Evolutionary conservation across 495 filamentous ascomycete genomes (phyloP).

Genomic region (Viridothelium virens): DNA sequence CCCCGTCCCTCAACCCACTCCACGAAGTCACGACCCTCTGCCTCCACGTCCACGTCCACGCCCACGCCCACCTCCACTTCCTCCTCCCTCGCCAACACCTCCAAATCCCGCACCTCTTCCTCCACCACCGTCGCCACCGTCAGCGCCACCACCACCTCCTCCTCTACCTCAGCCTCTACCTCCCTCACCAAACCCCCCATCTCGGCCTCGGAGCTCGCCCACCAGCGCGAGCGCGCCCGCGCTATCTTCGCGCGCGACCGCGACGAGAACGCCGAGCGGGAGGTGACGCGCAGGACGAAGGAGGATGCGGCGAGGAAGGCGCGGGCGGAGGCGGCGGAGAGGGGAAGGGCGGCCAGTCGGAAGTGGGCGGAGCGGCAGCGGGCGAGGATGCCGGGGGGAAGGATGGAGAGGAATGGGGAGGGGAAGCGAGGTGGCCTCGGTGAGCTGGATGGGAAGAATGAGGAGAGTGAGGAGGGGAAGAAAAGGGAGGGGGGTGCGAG

Average conservation of each 20-base stretch:
- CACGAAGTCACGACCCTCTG: too few species aligned
- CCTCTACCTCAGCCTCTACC: conserved; percentile 5
- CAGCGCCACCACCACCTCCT: not conserved
- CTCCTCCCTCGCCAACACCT: not conserved
- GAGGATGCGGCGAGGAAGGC: conserved; percentile 52
- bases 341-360: conserved; percentile 52
- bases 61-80: not conserved
- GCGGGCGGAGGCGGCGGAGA: conserved; percentile 56
- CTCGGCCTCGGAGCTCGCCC: not conserved
- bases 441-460: not conserved
- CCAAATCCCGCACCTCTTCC: conserved; percentile 9
- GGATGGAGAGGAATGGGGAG: not conserved
- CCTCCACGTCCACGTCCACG: not conserved
- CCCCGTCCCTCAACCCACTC: not conserved
- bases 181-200: conserved; percentile 4
- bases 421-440: not conserved
- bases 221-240: conserved; percentile 33
- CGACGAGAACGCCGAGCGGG: conserved; percentile 41
- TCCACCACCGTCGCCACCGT: not conserved
- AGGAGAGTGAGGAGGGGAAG: too few species aligned
- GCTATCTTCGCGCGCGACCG: conserved; percentile 51
- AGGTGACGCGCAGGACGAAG: conserved; percentile 47
- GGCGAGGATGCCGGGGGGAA: conserved; percentile 25
- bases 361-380: conserved; percentile 66
- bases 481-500: too few species aligned